A percentile compares a stretch with the other conserved stretches of the same genome.
phyloP scores from a whole-genome alignment of 371 early-diverging fungal species.

The Mortierella sp. region DNA sequence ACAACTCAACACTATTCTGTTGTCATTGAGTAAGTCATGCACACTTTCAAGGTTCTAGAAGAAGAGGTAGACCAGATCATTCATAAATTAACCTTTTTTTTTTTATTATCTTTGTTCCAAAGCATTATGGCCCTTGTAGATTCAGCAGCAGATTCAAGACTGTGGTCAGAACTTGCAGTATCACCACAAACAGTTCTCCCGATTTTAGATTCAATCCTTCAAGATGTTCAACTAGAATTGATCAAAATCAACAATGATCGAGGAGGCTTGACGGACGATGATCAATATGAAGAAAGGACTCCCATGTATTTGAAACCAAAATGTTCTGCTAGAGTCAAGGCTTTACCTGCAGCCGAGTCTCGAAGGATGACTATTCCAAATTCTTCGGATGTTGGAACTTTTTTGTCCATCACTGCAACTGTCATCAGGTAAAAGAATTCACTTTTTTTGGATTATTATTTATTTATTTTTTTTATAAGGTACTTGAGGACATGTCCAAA shows the following conservation, averaged over 20 bases:
- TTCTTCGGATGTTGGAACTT: conserved; percentile 67
- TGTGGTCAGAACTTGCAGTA: conserved; percentile 34
- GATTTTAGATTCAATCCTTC: conserved; percentile 41
- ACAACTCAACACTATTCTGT: conserved; percentile 45
- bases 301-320: conserved; percentile 43
- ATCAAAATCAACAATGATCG: conserved; percentile 13
- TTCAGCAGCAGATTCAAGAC: conserved; percentile 22
- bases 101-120: background rate
- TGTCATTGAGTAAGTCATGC: conserved; percentile 41
- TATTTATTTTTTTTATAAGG: background rate
- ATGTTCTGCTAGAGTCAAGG: conserved; percentile 45
- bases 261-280: background rate
- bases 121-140: conserved; percentile 48
- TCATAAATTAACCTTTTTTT: background rate
- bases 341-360: conserved; percentile 50
- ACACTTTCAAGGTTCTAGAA: background rate
- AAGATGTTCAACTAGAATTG: conserved; percentile 46
- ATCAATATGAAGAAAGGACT: background rate
- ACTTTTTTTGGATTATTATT: background rate
- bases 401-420: conserved; percentile 75
- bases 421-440: conserved; percentile 60
- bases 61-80: background rate
- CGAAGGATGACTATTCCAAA: conserved; percentile 67
- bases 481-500: background rate
- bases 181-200: conserved; percentile 52